Evolutionary conservation across 305 asterid genomes (phyloP).

Genomic region (Solanum hybrid): DNA sequence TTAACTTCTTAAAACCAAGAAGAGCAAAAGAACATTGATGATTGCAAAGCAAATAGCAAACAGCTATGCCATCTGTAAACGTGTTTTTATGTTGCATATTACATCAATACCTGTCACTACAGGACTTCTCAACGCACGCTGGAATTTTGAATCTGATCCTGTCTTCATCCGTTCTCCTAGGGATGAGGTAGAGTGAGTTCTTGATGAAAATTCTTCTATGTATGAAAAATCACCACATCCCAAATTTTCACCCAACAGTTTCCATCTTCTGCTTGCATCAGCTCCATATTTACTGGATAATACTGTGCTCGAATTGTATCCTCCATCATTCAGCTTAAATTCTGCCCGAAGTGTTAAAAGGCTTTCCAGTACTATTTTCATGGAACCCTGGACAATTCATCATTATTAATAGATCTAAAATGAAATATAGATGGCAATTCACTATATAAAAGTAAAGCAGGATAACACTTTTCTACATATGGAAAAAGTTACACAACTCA

Average conservation of each 20-base stretch:
- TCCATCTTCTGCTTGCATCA: conserved; percentile 33
- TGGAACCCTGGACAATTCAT: conserved; percentile 53
- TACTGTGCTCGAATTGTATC: conserved; percentile 7
- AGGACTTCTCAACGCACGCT: conserved; percentile 39
- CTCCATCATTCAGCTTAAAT: conserved; percentile 32
- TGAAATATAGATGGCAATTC: background rate
- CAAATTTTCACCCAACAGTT: conserved; percentile 26
- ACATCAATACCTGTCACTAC: conserved; percentile 35
- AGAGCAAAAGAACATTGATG: background rate
- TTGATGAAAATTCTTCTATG: conserved; percentile 32
- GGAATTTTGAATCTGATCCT: conserved; percentile 22
- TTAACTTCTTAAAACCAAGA: background rate
- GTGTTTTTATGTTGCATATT: background rate
- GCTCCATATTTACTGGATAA: conserved; percentile 10
- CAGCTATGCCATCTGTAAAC: background rate
- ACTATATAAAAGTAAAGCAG: background rate
- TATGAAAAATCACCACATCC: conserved; percentile 24
- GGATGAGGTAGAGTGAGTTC: conserved; percentile 22
- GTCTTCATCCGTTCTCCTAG: conserved; percentile 29
- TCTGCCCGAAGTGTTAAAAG: conserved; percentile 52
- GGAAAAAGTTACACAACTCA: background rate
- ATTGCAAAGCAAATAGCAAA: background rate
- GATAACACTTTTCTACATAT: background rate
- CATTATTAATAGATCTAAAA: background rate
- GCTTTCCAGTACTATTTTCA: conserved; percentile 65